Percentiles rank a stretch among this genome's conserved stretches.
phyloP scores from a whole-genome alignment of 768 basidiomycete genomes.

The Lyophyllum atratum region DNA sequence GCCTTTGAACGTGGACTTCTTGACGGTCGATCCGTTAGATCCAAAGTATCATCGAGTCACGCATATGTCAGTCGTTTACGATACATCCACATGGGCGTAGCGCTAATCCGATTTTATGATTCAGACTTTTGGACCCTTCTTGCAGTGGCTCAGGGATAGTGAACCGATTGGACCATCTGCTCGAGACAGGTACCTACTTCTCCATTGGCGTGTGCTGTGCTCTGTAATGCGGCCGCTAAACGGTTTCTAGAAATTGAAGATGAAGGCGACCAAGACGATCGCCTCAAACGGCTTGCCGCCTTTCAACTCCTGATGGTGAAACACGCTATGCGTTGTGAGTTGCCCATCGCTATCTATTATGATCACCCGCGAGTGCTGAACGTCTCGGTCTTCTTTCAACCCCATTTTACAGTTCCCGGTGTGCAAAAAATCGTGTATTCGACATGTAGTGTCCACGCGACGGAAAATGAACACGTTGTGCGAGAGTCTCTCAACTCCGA shows the following conservation, averaged over 20 bases:
- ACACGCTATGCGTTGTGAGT: conserved; percentile 93
- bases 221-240: background rate
- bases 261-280: conserved; percentile 58
- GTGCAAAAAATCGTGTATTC: conserved; percentile 90
- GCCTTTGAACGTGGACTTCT: conserved; percentile 80
- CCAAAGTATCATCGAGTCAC: conserved; percentile 65
- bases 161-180: conserved; percentile 83
- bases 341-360: conserved; percentile 1
- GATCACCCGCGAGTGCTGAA: conserved; percentile 3
- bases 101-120: conserved; percentile 1
- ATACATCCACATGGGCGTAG: background rate
- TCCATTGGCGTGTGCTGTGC: background rate
- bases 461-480: conserved; percentile 94
- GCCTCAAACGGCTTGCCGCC: conserved; percentile 78
- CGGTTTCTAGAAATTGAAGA: conserved; percentile 53
- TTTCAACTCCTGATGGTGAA: conserved; percentile 92
- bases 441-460: conserved; percentile 92
- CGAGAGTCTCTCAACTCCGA: conserved; percentile 67
- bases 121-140: conserved; percentile 90
- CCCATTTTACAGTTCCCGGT: conserved; percentile 59
- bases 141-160: conserved; percentile 95
- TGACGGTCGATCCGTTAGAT: conserved; percentile 71
- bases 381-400: conserved; percentile 8
- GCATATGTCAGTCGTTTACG: conserved; percentile 70
- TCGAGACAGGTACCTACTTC: conserved; percentile 61